Percentiles rank a stretch among this genome's conserved stretches.
These are phyloP conservation scores for Bjerkandera adusta DNA, from an alignment of 1,284 basidiomycete genomes.

Conservation along the genomic window DNA sequence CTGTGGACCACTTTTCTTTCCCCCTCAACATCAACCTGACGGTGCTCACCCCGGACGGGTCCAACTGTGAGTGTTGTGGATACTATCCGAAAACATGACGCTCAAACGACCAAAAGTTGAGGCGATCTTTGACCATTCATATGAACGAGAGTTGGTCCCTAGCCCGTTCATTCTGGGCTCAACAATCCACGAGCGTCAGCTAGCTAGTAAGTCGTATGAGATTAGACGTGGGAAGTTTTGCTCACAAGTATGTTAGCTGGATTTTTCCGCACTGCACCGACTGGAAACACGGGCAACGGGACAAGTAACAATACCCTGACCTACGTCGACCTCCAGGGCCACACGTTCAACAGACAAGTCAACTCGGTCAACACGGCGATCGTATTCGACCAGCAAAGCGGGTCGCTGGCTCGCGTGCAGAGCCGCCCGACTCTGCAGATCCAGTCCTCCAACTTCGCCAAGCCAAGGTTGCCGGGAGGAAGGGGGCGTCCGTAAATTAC, in stretches of 20 bases:
- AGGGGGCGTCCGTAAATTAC: slow-evolving; percentile 9
- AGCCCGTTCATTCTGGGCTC: slow-evolving; percentile 57
- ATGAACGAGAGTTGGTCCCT: slow-evolving; percentile 55
- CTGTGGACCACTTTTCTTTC: slow-evolving; percentile 63
- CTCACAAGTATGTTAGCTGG: slow-evolving; percentile 39
- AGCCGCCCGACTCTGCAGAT: slow-evolving; percentile 14
- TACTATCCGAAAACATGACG: neutral
- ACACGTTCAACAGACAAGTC: slow-evolving; percentile 63
- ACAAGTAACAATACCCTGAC: slow-evolving; percentile 66
- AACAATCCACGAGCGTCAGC: slow-evolving; percentile 56
- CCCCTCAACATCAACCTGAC: slow-evolving; percentile 64
- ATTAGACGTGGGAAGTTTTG: neutral
- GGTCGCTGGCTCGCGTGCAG: slow-evolving; percentile 43
- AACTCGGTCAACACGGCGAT: slow-evolving; percentile 60
- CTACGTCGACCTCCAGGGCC: slow-evolving; percentile 57
- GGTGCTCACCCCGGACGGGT: slow-evolving; percentile 40
- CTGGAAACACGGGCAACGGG: slow-evolving; percentile 61
- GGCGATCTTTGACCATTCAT: slow-evolving; percentile 64
- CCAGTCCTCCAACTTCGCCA: slow-evolving; percentile 18
- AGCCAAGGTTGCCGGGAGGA: slow-evolving; percentile 44
- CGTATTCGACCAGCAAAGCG: slow-evolving; percentile 55
- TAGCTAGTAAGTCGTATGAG: slow-evolving; percentile 41
- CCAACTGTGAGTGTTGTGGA: slow-evolving; percentile 45
- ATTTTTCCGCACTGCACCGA: slow-evolving; percentile 45
- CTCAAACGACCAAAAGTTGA: slow-evolving; percentile 37